Evolutionary conservation across 2,329 filamentous ascomycete genomes (phyloP), one percentile per base, ranked within the genome.

Genomic region (Camillea tinctor): DNA sequence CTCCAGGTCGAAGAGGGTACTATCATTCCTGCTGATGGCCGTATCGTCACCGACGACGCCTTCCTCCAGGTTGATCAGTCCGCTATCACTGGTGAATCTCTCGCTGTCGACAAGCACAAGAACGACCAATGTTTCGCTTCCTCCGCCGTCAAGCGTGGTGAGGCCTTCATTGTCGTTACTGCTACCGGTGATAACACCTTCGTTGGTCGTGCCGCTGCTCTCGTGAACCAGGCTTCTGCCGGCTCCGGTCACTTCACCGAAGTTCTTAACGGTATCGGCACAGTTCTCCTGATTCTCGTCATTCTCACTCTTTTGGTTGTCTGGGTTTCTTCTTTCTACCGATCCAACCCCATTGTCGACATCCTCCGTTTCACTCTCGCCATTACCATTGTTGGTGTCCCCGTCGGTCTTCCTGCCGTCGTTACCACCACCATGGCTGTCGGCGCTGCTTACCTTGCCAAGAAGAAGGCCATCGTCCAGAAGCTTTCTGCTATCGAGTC

Each of bases 351-450:
- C 60, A 96, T 95, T 64, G 87, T 93, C 64, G 77, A 79, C 5
- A 96, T 96, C 61, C 87, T 96, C 53, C 84, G 90, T 66, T 95
- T 92, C 80, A 95, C 92, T 58, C 84, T 96, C 51, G 92, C 90
- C 67, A 93, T 96, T 70, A 95, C 91, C 70, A 94, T 96, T 66
- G 91, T 96, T 64, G 92, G 92, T 84, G 92, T 96, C 23, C 92
- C 92, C 57, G 92, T 96, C 78, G 92, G 92, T 88, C 91, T 96
- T 66, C 92, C 92, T 62, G 92, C 91, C 69, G 92, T 96, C 80
- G 92, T 96, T 62, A 96, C 93, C 71, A 96, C 92, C 69, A 96
- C 92, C 74, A 95, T 96, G 92, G 92, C 92, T 75, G 92, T 96
- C 75, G 92, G 92, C 80, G 92, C 92, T 66, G 90, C 92, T 65